Conservation (phyloP, 768 basidiomycete species). For the Russula abietina region DNA sequence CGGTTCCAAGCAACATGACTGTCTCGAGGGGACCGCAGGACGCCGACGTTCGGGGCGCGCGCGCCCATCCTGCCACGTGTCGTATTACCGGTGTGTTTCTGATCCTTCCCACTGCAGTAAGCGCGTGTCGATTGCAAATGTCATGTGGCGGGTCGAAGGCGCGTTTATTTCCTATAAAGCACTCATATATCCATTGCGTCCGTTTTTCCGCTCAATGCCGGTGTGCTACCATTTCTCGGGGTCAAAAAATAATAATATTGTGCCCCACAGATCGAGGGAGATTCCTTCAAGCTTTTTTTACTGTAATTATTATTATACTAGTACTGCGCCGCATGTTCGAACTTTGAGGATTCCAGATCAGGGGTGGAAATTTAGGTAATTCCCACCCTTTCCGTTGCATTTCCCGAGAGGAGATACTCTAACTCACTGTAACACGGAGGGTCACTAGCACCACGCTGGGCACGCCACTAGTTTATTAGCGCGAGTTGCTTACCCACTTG, state of each 20-base stretch:
- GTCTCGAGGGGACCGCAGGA: slow-evolving; percentile 16
- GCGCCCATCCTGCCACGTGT: slow-evolving; percentile 18
- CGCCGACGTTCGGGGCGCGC: slow-evolving; percentile 12
- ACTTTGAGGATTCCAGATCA: slow-evolving; percentile 8
- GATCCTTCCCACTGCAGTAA: background rate
- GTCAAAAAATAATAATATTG: slow-evolving; percentile 6
- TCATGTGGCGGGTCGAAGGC: slow-evolving; percentile 15
- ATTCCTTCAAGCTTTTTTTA: background rate
- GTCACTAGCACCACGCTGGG: background rate
- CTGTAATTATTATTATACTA: background rate
- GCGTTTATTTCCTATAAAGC: slow-evolving; percentile 17
- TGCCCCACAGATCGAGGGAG: background rate
- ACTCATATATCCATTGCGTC: slow-evolving; percentile 4
- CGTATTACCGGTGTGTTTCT: slow-evolving; percentile 12
- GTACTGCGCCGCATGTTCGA: background rate
- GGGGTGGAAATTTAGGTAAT: slow-evolving; percentile 19
- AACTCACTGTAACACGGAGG: background rate
- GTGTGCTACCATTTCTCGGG: slow-evolving; percentile 8
- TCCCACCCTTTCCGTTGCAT: slow-evolving; percentile 5
- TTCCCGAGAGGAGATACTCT: slow-evolving; percentile 17
- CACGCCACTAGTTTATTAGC: background rate
- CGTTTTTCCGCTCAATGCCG: slow-evolving; percentile 9
- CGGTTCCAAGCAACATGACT: slow-evolving; percentile 9
- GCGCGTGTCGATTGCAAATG: slow-evolving; percentile 17
- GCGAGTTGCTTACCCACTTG: background rate